Base-by-base conservation (phyloP, 176 grass and related monocot genomes). In the Oryza meridionalis region DNA sequence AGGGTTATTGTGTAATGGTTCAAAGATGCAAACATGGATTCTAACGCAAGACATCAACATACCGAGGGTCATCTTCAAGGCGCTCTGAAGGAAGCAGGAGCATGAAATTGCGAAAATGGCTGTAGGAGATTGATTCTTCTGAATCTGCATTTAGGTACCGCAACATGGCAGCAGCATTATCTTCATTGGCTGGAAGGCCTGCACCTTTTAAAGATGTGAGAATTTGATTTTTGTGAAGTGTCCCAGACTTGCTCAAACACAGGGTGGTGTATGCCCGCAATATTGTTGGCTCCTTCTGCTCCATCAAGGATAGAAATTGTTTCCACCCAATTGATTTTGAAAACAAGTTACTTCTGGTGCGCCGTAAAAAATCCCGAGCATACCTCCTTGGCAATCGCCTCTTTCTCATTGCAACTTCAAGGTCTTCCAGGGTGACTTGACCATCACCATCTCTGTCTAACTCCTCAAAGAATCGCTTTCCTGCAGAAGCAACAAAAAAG, bases 51-150 rank as follows among this genome's bases (percentile, higher is more conserved):
- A 49, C 10, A 69, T 67, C 10, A 73, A 64, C 90, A 83, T 90
- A 98, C 96, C 93, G 84, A 77, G 93, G 96, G 90, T 98, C 96
- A 74, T 98, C 93, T 82, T 98, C 93, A 76, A 98, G 96, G 42
- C 93, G 88, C 62, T 98, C 87, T 78, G 93, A 94, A 76, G 96
- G 96, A 91, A 98, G 92, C 64, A 98, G 91, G 58, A 98, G 83
- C 93, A 98, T 98, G 85, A 98, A 98, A 78, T 95, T 98, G 65
- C 96, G 91, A 72, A 98, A 98, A 90, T 98, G 93, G 13, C 96
- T 89, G 35, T 98, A 95, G 37, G 96, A 98, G 87, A 98, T 98
- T 4, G 92, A 93, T 73, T 89, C 93, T 69, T 89, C 89, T 58
- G 82, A 85, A 82, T 93, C 90, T 63, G 85, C 78, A 94, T 94